phyloP scores from a whole-genome alignment of 2,329 filamentous ascomycete species.

The Beauveria caledonica region DNA sequence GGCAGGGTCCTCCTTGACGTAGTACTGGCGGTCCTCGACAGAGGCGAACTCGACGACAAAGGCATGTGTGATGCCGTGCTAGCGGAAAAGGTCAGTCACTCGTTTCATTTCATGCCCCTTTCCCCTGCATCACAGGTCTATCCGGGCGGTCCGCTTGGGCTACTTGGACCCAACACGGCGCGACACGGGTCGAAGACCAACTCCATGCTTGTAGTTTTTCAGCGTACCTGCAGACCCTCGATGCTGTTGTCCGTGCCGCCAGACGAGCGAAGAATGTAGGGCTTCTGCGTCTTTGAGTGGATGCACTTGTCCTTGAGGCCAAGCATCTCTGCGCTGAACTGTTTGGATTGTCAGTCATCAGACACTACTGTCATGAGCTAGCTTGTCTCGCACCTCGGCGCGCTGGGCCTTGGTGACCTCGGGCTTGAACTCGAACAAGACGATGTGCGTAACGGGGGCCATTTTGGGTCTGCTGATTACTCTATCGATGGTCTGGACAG shows the following conservation, averaged over 20 bases:
- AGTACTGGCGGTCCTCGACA: slow-evolving; percentile 58
- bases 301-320: slow-evolving; percentile 50
- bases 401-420: slow-evolving; percentile 38
- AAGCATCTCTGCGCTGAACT: slow-evolving; percentile 29
- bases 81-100: background rate
- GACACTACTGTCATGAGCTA: background rate
- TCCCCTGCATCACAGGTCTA: background rate
- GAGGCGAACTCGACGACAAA: slow-evolving; percentile 61
- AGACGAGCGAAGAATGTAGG: slow-evolving; percentile 50
- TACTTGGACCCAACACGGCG: background rate
- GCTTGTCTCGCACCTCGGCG: slow-evolving; percentile 39
- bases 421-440: slow-evolving; percentile 57
- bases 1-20: slow-evolving; percentile 54
- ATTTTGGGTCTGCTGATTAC: slow-evolving; percentile 28
- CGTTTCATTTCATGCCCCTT: background rate
- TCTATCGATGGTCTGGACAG: background rate
- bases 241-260: slow-evolving; percentile 54
- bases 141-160: background rate
- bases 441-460: slow-evolving; percentile 53
- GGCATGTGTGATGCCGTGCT: slow-evolving; percentile 57
- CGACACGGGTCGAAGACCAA: no score
- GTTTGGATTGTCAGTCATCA: background rate
- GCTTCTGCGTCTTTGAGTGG: slow-evolving; percentile 48
- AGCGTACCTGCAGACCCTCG: slow-evolving; percentile 48
- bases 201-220: background rate